Conservation (phyloP, 148 eudicot genomes). For the Camellia lanceoleosa region DNA sequence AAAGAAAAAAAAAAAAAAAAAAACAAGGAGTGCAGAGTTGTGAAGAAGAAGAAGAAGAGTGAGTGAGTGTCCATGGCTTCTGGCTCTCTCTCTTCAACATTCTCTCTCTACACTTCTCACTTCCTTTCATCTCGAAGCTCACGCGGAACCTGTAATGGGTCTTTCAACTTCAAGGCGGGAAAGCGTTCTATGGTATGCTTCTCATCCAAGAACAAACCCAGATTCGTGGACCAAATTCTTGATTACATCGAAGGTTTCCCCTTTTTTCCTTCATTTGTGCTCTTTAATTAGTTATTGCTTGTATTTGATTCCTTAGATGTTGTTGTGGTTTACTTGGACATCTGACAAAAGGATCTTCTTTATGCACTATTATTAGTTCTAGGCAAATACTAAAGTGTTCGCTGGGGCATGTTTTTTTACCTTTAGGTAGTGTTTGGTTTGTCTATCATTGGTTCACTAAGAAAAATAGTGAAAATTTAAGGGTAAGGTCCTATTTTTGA, state of each 20-base stretch:
- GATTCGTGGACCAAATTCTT: conserved; percentile 86
- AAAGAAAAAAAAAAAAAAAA: background rate
- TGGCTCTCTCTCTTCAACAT: conserved; percentile 12
- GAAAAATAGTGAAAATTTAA: no score
- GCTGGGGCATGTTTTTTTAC: no score
- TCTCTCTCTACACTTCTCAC: conserved; percentile 16
- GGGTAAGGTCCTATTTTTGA: no score
- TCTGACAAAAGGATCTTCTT: background rate
- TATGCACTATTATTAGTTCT: background rate
- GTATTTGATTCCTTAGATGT: background rate
- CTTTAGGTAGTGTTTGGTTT: no score
- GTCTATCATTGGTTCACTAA: no score
- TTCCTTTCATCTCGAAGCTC: background rate
- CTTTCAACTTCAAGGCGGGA: background rate
- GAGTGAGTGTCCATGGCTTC: conserved; percentile 17
- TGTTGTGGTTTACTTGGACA: background rate
- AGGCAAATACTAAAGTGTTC: no score
- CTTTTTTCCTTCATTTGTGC: background rate
- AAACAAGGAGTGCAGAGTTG: background rate
- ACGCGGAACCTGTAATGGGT: background rate
- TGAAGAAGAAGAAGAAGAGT: background rate
- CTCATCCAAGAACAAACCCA: conserved; percentile 61
- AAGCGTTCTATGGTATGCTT: conserved; percentile 30
- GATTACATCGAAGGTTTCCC: conserved; percentile 86
- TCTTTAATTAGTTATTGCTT: background rate